Base-by-base conservation (phyloP, 2,329 filamentous ascomycete species). In the Colletotrichum sp. region DNA sequence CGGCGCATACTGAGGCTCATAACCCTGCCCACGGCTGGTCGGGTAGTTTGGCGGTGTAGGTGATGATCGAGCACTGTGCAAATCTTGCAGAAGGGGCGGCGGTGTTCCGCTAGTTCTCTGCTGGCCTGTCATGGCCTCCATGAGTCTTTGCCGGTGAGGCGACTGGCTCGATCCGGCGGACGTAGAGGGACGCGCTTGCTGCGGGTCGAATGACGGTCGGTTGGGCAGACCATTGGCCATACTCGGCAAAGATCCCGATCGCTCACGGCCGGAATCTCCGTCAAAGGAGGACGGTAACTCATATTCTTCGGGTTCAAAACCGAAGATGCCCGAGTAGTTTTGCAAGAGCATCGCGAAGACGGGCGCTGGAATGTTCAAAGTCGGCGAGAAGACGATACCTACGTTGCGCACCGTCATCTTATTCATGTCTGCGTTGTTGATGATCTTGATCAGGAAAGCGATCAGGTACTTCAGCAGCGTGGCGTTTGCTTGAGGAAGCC, bases 381-480 rank as follows among this genome's bases (percentile, higher is more conserved):
- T 98, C 1, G 97, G 97, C 18, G 97, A 98, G 84, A 99, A 99
- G 72, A 99, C 96, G 80, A 99, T 98, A 78, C 97, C 96, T 70
- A 99, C 95, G 81, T 99, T 99, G 78, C 96, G 93, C 69, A 98
- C 95, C 13, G 95, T 98, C 97, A 99, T 99, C 89, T 98, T 98
- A 88, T 99, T 99, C 77, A 94, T 88, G 79, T 95, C 93, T 8
- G 95, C 89, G 80, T 98, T 96, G 84, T 97, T 96, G 81, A 98
- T 95, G 80, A 99, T 96, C 81, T 94, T 94, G 82, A 98, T 95
- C 80, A 99, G 86, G 85, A 98, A 98, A 5, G 94, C 92, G 64
- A 96, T 95, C 71, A 99, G 87, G 77, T 97, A 96, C 80, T 94
- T 93, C 52, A 99, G 89, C 58, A 99, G 88, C 4, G 94, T 93